A percentile compares a stretch with the other conserved stretches of the same genome.
phyloP scores from a whole-genome alignment of 2,329 filamentous ascomycete genomes.

The Fusarium piperis region DNA sequence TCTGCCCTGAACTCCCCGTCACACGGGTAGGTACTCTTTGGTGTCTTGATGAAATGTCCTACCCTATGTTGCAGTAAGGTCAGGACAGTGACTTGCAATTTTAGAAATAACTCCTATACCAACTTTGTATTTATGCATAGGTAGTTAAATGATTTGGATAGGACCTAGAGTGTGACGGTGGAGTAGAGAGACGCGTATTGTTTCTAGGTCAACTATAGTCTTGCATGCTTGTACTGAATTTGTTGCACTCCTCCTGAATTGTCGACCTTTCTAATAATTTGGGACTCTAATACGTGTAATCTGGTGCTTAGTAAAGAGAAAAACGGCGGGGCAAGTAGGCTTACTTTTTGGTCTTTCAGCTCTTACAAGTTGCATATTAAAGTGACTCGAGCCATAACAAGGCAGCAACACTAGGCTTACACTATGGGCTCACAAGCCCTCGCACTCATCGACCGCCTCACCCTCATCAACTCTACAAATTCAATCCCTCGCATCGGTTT shows the following conservation, averaged over 20 bases:
- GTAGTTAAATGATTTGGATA: neutral
- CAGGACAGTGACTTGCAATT: neutral
- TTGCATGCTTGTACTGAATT: too few species aligned
- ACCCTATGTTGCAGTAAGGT: neutral
- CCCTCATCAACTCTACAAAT: conserved; percentile 34
- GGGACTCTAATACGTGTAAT: neutral
- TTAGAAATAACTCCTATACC: neutral
- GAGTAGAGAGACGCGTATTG: neutral
- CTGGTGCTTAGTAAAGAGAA: neutral
- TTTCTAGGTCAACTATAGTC: too few species aligned
- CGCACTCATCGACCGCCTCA: conserved; percentile 25
- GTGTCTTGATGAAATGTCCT: neutral
- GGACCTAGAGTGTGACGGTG: neutral
- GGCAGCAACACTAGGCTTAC: neutral
- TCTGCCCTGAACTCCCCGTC: too few species aligned
- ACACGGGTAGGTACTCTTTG: too few species aligned
- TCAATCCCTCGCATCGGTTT: conserved; percentile 74
- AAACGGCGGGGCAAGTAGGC: neutral
- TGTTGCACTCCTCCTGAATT: neutral
- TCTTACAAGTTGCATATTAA: neutral
- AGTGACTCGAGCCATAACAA: neutral
- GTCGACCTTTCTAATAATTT: neutral
- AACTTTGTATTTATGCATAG: too few species aligned
- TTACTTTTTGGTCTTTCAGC: neutral
- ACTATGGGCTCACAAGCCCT: conserved; percentile 11